A percentile compares a stretch with the other conserved stretches of the same genome.
Conservation (phyloP, 768 basidiomycete species). For the Pisolithus albus region DNA sequence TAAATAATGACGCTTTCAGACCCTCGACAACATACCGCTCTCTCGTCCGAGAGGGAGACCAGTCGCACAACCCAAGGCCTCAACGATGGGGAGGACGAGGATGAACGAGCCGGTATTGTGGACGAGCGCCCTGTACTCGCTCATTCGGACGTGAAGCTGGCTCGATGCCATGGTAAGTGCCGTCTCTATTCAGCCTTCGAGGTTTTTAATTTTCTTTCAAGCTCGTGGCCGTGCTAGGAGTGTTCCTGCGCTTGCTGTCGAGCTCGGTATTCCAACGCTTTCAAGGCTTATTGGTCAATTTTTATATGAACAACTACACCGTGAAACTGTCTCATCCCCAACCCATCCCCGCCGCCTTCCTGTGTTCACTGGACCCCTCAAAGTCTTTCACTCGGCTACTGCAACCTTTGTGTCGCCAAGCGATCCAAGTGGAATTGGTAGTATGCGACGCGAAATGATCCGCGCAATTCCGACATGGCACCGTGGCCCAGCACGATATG, state of each 20-base stretch:
- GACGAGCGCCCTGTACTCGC: too few relatives aligned
- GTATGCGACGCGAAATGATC: not conserved
- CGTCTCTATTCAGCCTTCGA: not conserved
- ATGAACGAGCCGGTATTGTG: not conserved
- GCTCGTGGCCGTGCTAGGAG: too few relatives aligned
- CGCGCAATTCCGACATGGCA: too few relatives aligned
- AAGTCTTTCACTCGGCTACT: too few relatives aligned
- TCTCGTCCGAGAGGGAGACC: too few relatives aligned
- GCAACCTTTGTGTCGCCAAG: not conserved
- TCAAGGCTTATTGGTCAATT: not conserved
- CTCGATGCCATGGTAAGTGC: not conserved
- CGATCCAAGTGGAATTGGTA: slow-evolving; percentile 3
- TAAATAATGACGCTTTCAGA: too few relatives aligned
- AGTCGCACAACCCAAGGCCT: too few relatives aligned
- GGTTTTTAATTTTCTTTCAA: not conserved
- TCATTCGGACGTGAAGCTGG: not conserved
- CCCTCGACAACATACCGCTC: too few relatives aligned
- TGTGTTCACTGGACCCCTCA: too few relatives aligned
- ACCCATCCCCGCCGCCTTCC: too few relatives aligned
- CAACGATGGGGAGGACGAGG: not conserved
- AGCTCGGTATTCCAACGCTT: not conserved
- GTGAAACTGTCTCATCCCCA: too few relatives aligned
- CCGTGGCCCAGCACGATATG: too few relatives aligned
- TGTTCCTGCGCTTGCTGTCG: not conserved
- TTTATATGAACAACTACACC: not conserved